Base-by-base conservation (phyloP, 1,284 basidiomycete genomes). In the Ustanciosporium gigantosporum region DNA sequence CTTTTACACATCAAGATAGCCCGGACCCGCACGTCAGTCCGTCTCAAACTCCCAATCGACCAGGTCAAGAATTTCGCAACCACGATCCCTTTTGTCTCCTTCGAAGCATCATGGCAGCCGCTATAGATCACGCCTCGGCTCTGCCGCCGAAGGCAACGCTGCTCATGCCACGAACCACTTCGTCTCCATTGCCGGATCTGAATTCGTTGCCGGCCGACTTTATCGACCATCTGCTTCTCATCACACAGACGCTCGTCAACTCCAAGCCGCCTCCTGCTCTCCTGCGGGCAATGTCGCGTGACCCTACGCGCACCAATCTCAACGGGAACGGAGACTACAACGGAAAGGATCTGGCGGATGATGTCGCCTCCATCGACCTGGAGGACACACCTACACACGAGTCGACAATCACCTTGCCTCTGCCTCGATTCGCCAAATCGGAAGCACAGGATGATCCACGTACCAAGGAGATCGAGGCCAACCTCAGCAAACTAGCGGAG, bases 221-320 rank as follows among this genome's bases (percentile, higher is more conserved):
- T 25, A 46, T 74, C 38, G 71, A 74, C 55, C 70, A 74, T 41
- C 62, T 74, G 40, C 46, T 62, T 20, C 50, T 70, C 41, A 55
- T 74, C 41, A 73, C 71, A 29, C 58, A 68, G 46, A 50, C 55
- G 3, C 36, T 74, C 24, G 61, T 70, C 55, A 59, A 68, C 49
- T 52, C 47, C 14, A 62, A 35, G 27, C 69, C 64, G 17, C 65
- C 67, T 11, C 50, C 67, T 16, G 40, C 62, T 13, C 34, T 64
- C 15, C 47, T 24, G 16, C 36, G 56, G n/a, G 46, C 51, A 44
- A 60, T 61, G 55, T 50, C 44, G n/a, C 36, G 44, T 24, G 65
- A 60, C 16, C 52, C 59, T 23, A 55, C 58, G 5, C 36, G 15
- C 9, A 37, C 14, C 7, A 21, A 37, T 16, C 37, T 46, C 25